Conservation (phyloP, 345 rosid genomes). For the Sisymbrium altissimum region DNA sequence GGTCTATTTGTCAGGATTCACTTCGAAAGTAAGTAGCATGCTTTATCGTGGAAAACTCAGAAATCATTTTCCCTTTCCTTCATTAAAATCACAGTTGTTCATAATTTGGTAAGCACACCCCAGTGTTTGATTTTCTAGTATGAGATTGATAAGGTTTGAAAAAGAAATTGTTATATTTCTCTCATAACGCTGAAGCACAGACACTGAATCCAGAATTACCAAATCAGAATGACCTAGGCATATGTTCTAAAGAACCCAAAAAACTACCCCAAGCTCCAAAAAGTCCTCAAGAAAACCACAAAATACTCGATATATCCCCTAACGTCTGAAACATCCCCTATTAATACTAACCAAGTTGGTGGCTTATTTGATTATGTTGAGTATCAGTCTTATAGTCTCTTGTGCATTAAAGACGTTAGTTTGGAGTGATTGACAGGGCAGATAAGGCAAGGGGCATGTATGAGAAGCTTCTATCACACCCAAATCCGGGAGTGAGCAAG, state of each 20-base stretch:
- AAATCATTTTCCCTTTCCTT: background rate
- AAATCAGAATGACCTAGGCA: background rate
- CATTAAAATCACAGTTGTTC: background rate
- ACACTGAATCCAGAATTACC: background rate
- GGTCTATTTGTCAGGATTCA: constrained; percentile 94
- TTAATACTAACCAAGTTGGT: background rate
- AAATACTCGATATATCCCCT: background rate
- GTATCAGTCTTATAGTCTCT: background rate
- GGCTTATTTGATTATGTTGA: background rate
- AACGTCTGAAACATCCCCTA: background rate
- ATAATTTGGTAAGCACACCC: background rate
- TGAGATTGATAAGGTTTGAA: background rate
- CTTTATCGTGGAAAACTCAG: background rate
- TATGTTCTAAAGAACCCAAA: background rate
- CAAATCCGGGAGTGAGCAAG: constrained; percentile 67
- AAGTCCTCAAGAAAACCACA: background rate
- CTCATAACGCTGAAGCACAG: background rate
- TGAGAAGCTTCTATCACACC: constrained; percentile 85
- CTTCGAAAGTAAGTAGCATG: constrained; percentile 40
- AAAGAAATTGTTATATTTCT: background rate
- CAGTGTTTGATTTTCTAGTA: background rate
- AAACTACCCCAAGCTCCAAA: background rate
- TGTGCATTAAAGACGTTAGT: background rate
- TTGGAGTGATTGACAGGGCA: constrained; percentile 43
- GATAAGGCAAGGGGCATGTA: constrained; percentile 72